phyloP scores from a whole-genome alignment of 2,329 filamentous ascomycete genomes.

The Sporothrix variecibatus region DNA sequence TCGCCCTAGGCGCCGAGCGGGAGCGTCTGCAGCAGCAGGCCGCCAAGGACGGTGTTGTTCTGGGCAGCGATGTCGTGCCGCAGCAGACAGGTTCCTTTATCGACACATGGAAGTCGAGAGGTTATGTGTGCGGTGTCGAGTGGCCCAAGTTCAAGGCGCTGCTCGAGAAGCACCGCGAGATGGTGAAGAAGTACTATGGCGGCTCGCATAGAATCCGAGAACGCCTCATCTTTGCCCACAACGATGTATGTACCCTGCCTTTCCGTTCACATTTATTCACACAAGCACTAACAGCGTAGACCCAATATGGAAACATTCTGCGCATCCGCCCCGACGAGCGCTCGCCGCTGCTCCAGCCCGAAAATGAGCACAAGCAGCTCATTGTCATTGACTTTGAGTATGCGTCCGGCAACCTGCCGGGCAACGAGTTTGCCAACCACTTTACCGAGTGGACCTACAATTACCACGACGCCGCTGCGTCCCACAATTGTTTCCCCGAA shows the following conservation, averaged over 20 bases:
- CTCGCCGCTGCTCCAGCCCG: constrained; percentile 82
- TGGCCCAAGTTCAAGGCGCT: constrained; percentile 77
- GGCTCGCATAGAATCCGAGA: constrained; percentile 67
- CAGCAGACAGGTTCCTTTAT: constrained; percentile 19
- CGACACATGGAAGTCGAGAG: constrained; percentile 66
- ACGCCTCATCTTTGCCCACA: constrained; percentile 90
- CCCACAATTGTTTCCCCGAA: constrained; percentile 68
- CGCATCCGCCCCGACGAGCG: constrained; percentile 69
- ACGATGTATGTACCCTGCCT: constrained; percentile 68
- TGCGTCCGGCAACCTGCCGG: constrained; percentile 81
- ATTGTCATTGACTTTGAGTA: constrained; percentile 99
- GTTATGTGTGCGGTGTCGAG: constrained; percentile 78
- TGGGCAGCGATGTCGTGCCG: neutral
- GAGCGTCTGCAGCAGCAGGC: constrained; percentile 35
- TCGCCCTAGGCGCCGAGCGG: constrained; percentile 43
- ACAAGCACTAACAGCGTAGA: constrained; percentile 53
- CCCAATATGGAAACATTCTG: constrained; percentile 97
- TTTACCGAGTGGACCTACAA: constrained; percentile 99
- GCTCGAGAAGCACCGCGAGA: constrained; percentile 75
- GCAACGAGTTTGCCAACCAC: constrained; percentile 94
- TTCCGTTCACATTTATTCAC: neutral
- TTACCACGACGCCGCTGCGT: constrained; percentile 72
- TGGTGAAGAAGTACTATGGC: constrained; percentile 73
- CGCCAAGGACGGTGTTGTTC: neutral
- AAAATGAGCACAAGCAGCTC: constrained; percentile 93